These are phyloP conservation scores for Pleurotus pulmonarius DNA, from an alignment of 768 basidiomycete genomes.

Conservation along the genomic window DNA sequence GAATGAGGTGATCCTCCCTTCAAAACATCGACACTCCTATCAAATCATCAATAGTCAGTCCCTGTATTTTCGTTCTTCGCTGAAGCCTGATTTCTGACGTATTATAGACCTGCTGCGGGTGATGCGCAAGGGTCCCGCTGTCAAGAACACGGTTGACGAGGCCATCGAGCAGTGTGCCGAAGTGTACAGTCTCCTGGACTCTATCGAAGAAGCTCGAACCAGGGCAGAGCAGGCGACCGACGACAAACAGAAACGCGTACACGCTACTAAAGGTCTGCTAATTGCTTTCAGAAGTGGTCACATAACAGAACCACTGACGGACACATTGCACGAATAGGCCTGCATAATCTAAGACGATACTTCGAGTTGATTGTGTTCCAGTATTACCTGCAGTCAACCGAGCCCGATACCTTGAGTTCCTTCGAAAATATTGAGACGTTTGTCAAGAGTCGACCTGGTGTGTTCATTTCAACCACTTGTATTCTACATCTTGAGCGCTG, in stretches of 20 bases:
- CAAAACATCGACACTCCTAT: conserved; percentile 59
- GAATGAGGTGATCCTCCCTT: conserved; percentile 25
- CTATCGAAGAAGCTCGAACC: conserved; percentile 81
- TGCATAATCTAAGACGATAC: conserved; percentile 81
- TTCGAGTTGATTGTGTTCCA: conserved; percentile 88
- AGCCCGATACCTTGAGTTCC: conserved; percentile 74
- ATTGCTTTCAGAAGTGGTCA: no score
- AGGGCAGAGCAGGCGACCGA: conserved; percentile 76
- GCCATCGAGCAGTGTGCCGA: conserved; percentile 84
- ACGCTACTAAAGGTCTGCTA: conserved; percentile 62
- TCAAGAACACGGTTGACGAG: conserved; percentile 84
- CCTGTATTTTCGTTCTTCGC: not conserved
- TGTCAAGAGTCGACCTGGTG: conserved; percentile 82
- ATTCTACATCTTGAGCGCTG: not conserved
- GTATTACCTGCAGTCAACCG: conserved; percentile 78
- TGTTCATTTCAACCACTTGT: not conserved
- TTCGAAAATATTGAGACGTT: conserved; percentile 79
- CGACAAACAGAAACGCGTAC: conserved; percentile 59
- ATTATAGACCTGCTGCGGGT: conserved; percentile 74
- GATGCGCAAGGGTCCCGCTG: conserved; percentile 78
- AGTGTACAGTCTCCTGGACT: conserved; percentile 81
- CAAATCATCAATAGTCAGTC: conserved; percentile 84
- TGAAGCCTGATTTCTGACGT: not conserved
- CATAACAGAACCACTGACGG: no score
- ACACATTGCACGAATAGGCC: conserved; percentile 35